phyloP scores from a whole-genome alignment of 2,329 filamentous ascomycete genomes.

The Huntiella abstrusa region DNA sequence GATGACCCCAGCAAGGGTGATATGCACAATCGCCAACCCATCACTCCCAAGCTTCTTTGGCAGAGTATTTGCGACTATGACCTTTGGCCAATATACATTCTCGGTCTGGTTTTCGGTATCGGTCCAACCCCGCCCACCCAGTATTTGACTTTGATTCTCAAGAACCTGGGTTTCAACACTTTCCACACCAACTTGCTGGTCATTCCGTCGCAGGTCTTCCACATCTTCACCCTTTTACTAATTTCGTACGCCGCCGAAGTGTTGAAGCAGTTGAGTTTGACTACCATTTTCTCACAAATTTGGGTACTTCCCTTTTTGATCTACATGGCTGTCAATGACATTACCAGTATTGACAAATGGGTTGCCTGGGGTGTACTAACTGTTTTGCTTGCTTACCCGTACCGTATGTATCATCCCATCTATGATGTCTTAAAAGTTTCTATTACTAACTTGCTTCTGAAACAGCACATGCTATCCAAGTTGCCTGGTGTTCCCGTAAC shows the following conservation, averaged over 20 bases:
- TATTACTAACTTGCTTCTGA: conserved; percentile 10
- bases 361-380: conserved; percentile 19
- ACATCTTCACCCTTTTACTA: conserved; percentile 23
- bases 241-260: conserved; percentile 28
- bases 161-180: conserved; percentile 29
- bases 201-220: conserved; percentile 25
- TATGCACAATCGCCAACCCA: conserved; percentile 41
- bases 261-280: conserved; percentile 23
- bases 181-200: conserved; percentile 37
- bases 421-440: background rate
- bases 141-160: conserved; percentile 35
- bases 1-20: conserved; percentile 41
- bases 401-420: conserved; percentile 13
- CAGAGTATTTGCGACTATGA: conserved; percentile 35
- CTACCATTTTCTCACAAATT: conserved; percentile 26
- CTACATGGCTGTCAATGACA: conserved; percentile 21
- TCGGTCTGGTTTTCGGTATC: conserved; percentile 29
- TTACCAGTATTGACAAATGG: conserved; percentile 17
- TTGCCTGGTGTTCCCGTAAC: conserved; percentile 38
- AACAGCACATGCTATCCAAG: conserved; percentile 31
- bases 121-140: conserved; percentile 25
- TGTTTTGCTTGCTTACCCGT: conserved; percentile 19
- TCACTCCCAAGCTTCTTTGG: conserved; percentile 31
- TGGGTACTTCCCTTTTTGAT: conserved; percentile 36
- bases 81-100: conserved; percentile 35